These are phyloP conservation scores for Leccinum boreale DNA, from an alignment of 768 basidiomycete genomes.

Conservation along the genomic window DNA sequence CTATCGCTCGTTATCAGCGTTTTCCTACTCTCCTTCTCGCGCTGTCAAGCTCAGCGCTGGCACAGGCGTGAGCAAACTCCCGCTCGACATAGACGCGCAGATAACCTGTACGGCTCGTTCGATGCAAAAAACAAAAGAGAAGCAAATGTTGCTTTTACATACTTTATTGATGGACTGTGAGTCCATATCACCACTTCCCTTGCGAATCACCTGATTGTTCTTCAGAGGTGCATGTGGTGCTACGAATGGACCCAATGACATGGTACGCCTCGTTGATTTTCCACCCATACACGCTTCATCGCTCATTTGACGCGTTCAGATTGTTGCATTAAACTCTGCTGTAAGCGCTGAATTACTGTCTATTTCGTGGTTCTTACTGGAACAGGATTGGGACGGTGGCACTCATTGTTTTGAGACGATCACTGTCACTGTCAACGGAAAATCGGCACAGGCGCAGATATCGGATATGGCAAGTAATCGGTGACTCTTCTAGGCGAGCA, in stretches of 20 bases:
- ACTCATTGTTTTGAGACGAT: slow-evolving; percentile 44
- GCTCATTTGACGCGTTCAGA: slow-evolving; percentile 25
- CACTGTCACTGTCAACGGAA: slow-evolving; percentile 39
- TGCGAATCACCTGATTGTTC: background rate
- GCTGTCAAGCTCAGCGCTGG: slow-evolving; percentile 6
- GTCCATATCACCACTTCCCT: background rate
- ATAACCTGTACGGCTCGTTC: background rate
- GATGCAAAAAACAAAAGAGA: slow-evolving; percentile 17
- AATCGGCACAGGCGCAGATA: slow-evolving; percentile 40
- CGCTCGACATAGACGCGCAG: slow-evolving; percentile 7
- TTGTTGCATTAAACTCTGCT: slow-evolving; percentile 42
- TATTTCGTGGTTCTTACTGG: background rate
- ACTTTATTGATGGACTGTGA: slow-evolving; percentile 26
- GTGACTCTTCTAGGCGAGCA: background rate
- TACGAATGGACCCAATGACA: slow-evolving; percentile 23
- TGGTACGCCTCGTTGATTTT: slow-evolving; percentile 15
- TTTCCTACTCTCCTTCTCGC: slow-evolving; percentile 14
- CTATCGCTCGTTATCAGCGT: slow-evolving; percentile 22
- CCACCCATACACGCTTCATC: background rate
- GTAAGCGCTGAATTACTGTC: slow-evolving; percentile 25
- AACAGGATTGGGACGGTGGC: slow-evolving; percentile 40
- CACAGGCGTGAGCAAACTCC: slow-evolving; percentile 11
- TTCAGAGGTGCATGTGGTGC: slow-evolving; percentile 42
- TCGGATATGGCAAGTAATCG: slow-evolving; percentile 39
- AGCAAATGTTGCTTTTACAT: slow-evolving; percentile 22